Evolutionary conservation across 2,329 filamentous ascomycete genomes (phyloP), one percentile per base, ranked within the genome.

Genomic region (Thielaviopsis musarum): DNA sequence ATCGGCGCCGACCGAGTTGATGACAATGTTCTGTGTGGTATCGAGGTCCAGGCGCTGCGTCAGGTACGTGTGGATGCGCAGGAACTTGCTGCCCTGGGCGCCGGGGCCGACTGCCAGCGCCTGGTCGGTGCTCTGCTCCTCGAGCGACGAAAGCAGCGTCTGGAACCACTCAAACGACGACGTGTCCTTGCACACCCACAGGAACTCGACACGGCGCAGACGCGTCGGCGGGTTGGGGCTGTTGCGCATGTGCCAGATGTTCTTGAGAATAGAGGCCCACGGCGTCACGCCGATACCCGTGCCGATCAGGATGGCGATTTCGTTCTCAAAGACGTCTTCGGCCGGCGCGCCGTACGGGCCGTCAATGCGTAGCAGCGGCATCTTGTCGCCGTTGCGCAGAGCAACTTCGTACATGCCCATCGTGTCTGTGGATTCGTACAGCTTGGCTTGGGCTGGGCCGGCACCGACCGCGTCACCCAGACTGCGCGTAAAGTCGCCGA

Each of bases 141-240:
- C 93, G 22, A 98, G 85, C 0, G 88, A 94, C 0, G 87, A 88
- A 17, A 98, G 80, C 0, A 98, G 82, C 1, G 87, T 90, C 70
- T 98, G 93, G 77, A 98, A 97, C 93, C 93, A 98, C 73, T 97
- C 93, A 68, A 98, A 98, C 0, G 91, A 95, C 38, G 82, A 87
- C 0, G 91, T 95, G 68, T 96, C 91, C 71, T 88, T 93, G 79
- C 91, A 96, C 57, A 97, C 85, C 93, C 93, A 98, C 75, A 98
- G 94, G 73, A 98, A 98, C 71, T 98, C 93, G 34, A 98, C 91
- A 70, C 93, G 86, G 62, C 90, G 87, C 54, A 98, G 84, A 68
- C 91, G 88, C 56, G 82, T 83, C 1, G 91, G 91, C 24, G 91
- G 88, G 74, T 96, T 93, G 7, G 91, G 91, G 17, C 85, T 82